Conservation (phyloP, 257 asterid genomes). For the Solanum rostratum region DNA sequence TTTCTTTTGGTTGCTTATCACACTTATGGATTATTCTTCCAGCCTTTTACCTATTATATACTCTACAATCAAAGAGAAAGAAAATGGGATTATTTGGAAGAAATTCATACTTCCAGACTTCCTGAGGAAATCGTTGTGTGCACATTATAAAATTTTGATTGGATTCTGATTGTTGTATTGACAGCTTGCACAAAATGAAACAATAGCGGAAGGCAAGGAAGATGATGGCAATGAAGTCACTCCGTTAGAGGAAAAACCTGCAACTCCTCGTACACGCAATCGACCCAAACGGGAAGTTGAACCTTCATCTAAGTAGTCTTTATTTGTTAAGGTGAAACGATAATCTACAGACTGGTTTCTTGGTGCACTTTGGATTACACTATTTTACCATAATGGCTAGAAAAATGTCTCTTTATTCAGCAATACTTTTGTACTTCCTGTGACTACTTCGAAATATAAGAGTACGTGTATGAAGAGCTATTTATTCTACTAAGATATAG, state of each 20-base stretch:
- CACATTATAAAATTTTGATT: not conserved
- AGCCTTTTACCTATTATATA: not conserved
- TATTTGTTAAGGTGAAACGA: not conserved
- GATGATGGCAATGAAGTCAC: constrained; percentile 15
- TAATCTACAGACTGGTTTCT: not conserved
- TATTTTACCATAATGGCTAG: not conserved
- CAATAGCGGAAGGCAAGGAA: constrained; percentile 43
- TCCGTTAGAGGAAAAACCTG: constrained; percentile 26
- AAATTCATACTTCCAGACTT: not conserved
- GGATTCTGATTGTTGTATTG: not conserved
- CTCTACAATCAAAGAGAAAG: not conserved
- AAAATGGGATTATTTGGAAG: not conserved
- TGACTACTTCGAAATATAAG: not conserved
- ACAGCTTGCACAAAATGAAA: constrained; percentile 40
- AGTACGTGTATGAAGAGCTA: not conserved
- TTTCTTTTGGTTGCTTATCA: not conserved
- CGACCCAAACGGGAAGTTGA: constrained; percentile 74
- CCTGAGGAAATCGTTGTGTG: not conserved
- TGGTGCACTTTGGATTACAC: not conserved
- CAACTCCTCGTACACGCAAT: constrained; percentile 43
- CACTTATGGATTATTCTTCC: not conserved
- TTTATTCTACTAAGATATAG: not conserved
- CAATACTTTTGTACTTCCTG: not conserved
- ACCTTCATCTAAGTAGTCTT: constrained; percentile 25
- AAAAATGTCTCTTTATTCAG: not conserved